Evolutionary conservation across 352 stramenopile species (phyloP).

Genomic region (Globisporangium lucens): DNA sequence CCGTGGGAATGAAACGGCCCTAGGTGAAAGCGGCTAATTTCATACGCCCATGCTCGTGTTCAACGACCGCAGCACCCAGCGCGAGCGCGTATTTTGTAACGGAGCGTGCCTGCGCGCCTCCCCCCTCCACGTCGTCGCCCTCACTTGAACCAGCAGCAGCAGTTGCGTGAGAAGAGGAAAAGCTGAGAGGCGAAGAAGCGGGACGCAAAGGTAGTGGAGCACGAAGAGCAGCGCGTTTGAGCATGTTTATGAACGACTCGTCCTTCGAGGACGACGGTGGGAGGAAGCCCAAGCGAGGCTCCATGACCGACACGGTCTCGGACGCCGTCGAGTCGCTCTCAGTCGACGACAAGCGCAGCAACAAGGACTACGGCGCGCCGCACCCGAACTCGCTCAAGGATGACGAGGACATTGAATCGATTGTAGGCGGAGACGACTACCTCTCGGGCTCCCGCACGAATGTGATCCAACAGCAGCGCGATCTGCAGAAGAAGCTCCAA

Average conservation of each 20-base stretch:
- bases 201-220: background rate
- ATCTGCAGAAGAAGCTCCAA: constrained; percentile 84
- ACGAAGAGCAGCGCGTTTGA: background rate
- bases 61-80: background rate
- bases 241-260: constrained; percentile 84
- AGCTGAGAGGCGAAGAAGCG: background rate
- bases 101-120: background rate
- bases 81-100: constrained; percentile 8
- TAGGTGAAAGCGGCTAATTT: background rate
- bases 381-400: constrained; percentile 81
- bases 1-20: background rate
- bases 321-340: constrained; percentile 65
- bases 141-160: background rate
- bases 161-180: constrained; percentile 7
- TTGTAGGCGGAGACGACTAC: constrained; percentile 49
- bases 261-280: constrained; percentile 67
- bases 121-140: background rate
- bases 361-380: constrained; percentile 27
- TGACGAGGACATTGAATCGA: constrained; percentile 66
- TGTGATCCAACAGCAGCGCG: constrained; percentile 83
- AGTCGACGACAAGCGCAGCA: constrained; percentile 44
- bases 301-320: constrained; percentile 32
- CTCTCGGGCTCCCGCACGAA: constrained; percentile 60
- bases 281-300: constrained; percentile 22
- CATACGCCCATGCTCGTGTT: background rate